Evolutionary conservation across 2,329 filamentous ascomycete species (phyloP), one percentile per base, ranked within the genome.

Genomic region (Emmonsia crescens): DNA sequence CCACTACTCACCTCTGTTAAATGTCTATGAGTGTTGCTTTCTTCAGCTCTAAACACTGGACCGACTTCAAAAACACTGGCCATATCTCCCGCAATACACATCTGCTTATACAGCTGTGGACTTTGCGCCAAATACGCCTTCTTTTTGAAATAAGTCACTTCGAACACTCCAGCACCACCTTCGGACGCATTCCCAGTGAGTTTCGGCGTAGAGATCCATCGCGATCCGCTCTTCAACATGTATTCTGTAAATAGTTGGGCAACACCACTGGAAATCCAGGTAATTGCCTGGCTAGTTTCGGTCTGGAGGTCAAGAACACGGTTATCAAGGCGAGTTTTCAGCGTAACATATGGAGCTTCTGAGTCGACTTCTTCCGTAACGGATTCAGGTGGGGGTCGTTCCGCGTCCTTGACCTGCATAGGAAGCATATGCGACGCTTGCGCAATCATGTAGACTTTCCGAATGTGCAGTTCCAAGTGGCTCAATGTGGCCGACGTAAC

Each of bases 161-260:
- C 83, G 75, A 99, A 97, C 48, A 97, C 93, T 72, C 93, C 95
- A 67, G 86, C 86, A 66, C 94, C 94, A 69, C 94, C 93, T 78
- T 99, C 94, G 3, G 91, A 94, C 4, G 94, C 89, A 16, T 93
- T 89, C 57, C 88, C 92, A 61, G 96, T 89, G 51, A 99, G 81
- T 74, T 91, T 93, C 10, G 94, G 91, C 1, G 92, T 89, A 74
- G 96, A 90, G 70, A 96, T 91, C 74, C 89, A 85, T 66, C 87
- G 85, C 74, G 96, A 96, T 60, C 85, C 84, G 63, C 83, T 83
- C 66, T 83, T 80, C 64, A 87, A 82, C 67, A 96, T 86, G 74
- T 92, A 97, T 68, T 91, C 86, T 62, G 82, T 80, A 76, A 95
- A 95, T 14, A 94, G 80, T 64, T 83, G 80, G 64, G 84, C 82